Conservation (phyloP, 1,139 yeast species). For the Yamadazyma blattariae region DNA sequence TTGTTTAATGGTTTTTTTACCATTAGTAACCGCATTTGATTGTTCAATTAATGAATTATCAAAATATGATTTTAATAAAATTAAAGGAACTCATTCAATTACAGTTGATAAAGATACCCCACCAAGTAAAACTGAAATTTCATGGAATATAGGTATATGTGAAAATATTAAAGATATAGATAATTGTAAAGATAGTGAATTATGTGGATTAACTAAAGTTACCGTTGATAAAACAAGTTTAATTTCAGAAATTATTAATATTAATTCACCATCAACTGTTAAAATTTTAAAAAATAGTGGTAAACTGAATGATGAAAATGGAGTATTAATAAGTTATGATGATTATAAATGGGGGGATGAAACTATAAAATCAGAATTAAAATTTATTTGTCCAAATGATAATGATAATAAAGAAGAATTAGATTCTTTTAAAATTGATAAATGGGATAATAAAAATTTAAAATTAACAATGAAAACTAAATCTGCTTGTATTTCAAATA, state of each 20-base stretch:
- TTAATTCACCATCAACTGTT: conserved; percentile 21
- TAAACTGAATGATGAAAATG: conserved; percentile 28
- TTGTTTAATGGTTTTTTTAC: conserved; percentile 1
- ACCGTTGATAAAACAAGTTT: conserved; percentile 38
- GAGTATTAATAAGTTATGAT: conserved; percentile 44
- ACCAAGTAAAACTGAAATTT: conserved; percentile 61
- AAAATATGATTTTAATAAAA: conserved; percentile 39
- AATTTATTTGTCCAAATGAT: conserved; percentile 50
- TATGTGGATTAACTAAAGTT: conserved; percentile 64
- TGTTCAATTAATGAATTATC: conserved; percentile 43
- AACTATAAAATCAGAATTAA: conserved; percentile 48
- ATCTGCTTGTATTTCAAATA: conserved; percentile 34
- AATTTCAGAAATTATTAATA: conserved; percentile 56
- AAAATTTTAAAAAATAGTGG: conserved; percentile 20
- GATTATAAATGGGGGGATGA: conserved; percentile 75
- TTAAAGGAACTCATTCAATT: conserved; percentile 48
- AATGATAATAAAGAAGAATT: conserved; percentile 35
- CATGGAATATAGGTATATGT: conserved; percentile 76
- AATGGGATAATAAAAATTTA: conserved; percentile 32
- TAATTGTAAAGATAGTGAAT: conserved; percentile 63
- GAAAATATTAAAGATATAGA: conserved; percentile 41
- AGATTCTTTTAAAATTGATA: conserved; percentile 25
- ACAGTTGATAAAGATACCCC: conserved; percentile 58
- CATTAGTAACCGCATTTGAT: conserved; percentile 23
- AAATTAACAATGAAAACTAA: conserved; percentile 26